These are phyloP conservation scores for Geotrichum bryndzae DNA, from an alignment of 1,139 yeast species.

Conservation along the genomic window DNA sequence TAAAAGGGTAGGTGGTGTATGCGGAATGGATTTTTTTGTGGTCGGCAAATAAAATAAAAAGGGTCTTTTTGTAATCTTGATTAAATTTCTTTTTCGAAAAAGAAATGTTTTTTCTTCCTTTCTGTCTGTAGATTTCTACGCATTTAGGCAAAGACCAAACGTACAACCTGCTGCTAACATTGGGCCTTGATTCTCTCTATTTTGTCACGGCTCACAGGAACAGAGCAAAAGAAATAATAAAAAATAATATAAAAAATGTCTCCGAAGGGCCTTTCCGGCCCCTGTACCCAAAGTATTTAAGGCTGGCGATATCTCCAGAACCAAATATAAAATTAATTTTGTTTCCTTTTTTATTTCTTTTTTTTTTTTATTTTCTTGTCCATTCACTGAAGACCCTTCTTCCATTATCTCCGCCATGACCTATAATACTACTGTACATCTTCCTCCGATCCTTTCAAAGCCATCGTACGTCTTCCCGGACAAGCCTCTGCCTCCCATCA, in stretches of 20 bases:
- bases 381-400: neutral
- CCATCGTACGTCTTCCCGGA: conserved; percentile 5
- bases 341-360: neutral
- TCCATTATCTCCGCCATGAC: neutral
- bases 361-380: neutral
- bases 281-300: neutral
- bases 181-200: neutral
- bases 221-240: neutral
- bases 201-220: neutral
- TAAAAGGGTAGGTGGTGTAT: neutral
- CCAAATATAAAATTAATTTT: neutral
- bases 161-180: neutral
- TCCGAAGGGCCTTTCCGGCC: neutral
- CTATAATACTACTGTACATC: neutral
- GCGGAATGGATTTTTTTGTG: neutral
- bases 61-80: neutral
- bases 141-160: neutral
- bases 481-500: conserved; percentile 6
- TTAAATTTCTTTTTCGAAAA: neutral
- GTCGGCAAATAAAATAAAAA: neutral
- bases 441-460: neutral
- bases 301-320: neutral
- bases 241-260: neutral
- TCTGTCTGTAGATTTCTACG: neutral
- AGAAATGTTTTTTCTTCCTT: neutral